Base-by-base conservation (phyloP, 768 basidiomycete genomes). In the Lepiota brunneoincarnata region DNA sequence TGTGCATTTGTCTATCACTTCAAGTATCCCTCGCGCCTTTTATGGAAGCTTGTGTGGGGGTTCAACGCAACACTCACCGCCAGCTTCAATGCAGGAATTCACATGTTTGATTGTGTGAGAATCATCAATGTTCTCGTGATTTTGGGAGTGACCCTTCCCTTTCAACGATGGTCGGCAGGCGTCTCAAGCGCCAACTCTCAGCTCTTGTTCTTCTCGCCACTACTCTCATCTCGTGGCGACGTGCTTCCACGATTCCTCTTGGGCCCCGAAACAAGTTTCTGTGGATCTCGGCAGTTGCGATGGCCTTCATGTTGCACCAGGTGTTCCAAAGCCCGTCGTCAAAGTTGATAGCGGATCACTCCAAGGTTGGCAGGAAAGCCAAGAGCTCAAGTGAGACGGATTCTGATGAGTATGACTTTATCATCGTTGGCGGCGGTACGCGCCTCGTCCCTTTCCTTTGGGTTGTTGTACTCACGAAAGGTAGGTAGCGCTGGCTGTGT, bases 401-500 rank as follows among this genome's bases (percentile, higher is more conserved):
- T 14, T 55, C 59, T 17, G 62, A 65, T 38, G 71, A 75, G 49
- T 80, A 72, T 55, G 80, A 84, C 62, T 70, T 81, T 44, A 69
- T 84, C 47, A 67, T 83, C 50, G 70, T 81, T 38, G 82, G 82
- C 3, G 82, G 82, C 72, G 82, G 82, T 79, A 51, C 15, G 59
- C 55, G 49, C 6, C n/a, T 28, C 18, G n/a, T 36, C 6, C 26
- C 18, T 26, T 17, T 54, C 21, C 6, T 35, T 11, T 7, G 39
- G 31, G 4, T 34, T 28, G 11, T 15, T 9, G 37, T 15, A n/a
- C 39, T 54, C 24, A 54, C 11, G 24, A 12, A 10, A 31, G 17
- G 17, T 56, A 80, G 83, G 84, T 7, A 85, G 82, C 9, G 75
- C 83, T 1, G 84, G 84, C 10, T 84, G 82, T 61, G 83, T 79